Base-by-base conservation (phyloP, 305 asterid genomes). In the Solanum chacoense region DNA sequence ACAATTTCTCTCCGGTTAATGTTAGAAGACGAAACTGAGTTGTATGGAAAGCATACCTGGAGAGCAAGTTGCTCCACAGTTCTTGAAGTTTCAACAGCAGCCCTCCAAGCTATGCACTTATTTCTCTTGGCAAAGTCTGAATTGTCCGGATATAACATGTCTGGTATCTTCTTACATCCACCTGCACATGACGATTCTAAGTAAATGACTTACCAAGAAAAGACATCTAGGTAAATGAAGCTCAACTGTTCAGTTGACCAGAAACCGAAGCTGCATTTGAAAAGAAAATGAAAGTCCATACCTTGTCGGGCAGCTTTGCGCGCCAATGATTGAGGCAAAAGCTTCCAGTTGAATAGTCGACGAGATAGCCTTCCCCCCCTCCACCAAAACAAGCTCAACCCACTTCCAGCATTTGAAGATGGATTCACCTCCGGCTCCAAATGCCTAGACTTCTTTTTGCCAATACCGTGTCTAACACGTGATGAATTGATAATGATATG, bases 271-370 rank as follows among this genome's bases (percentile, higher is more conserved):
- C 37, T 28, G 78, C 72, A 86, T 10, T 83, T 77, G 86, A 84
- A 86, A 84, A 90, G 35, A 10, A 91, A 89, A n/a, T 69, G 91
- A 85, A 91, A 88, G 45, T 83, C 55, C 86, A 71, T 87, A 97
- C 99, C 99, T 94, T 93, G 97, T 65, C 99, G 96, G 72, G 98
- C 98, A 93, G 99, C 99, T 94, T 95, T 96, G 85, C 91, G 93
- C 91, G 94, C 98, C 93, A 95, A 90, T 50, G 96, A 90, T 89
- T 84, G 94, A 89, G 99, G 98, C 93, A 97, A 90, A 87, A 92
- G 98, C 93, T 95, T 96, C 94, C 95, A 96, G 89, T 90, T 94
- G 93, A 96, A 97, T 87, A 97, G 94, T 90, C 77, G 86, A 42
- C 99, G 95, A 22, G 99, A 96, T 87, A 93, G 94, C 90, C 93